phyloP scores from a whole-genome alignment of 1,284 basidiomycete genomes.

The Irpex rosettiformis region DNA sequence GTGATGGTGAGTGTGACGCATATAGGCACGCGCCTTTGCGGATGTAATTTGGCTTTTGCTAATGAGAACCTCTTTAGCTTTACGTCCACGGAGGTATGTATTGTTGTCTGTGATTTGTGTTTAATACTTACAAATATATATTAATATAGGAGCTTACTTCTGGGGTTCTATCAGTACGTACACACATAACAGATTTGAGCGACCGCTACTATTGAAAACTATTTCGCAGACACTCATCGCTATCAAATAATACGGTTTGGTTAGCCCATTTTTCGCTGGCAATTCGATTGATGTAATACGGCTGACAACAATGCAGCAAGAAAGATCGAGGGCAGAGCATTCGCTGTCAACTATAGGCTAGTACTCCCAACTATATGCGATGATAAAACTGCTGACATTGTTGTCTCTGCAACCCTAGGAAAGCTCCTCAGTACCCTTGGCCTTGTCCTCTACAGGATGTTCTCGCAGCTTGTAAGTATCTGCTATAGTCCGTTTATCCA shows the following conservation, averaged over 20 bases:
- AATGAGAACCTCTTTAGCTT: too few species aligned
- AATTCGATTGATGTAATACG: background rate
- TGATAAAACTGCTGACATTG: constrained; percentile 30
- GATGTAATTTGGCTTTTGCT: too few species aligned
- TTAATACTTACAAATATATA: background rate
- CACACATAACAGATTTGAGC: background rate
- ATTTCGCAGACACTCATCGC: constrained; percentile 60
- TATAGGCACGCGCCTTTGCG: too few species aligned
- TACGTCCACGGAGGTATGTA: constrained; percentile 68
- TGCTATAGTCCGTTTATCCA: background rate
- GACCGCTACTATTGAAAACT: background rate
- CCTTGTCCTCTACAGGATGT: constrained; percentile 83
- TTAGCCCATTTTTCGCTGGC: constrained; percentile 24
- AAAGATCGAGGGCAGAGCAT: constrained; percentile 69
- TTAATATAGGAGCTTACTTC: constrained; percentile 50
- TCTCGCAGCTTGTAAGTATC: constrained; percentile 61
- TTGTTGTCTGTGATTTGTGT: background rate
- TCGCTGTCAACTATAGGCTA: constrained; percentile 58
- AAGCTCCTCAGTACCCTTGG: constrained; percentile 86
- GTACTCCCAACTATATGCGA: constrained; percentile 5
- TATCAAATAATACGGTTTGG: constrained; percentile 63
- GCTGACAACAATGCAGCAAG: constrained; percentile 41
- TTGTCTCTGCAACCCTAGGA: constrained; percentile 33
- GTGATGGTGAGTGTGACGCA: constrained; percentile 43
- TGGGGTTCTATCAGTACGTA: constrained; percentile 63